phyloP scores from a whole-genome alignment of 805 yeast genomes.

The Lipomyces kockii region DNA sequence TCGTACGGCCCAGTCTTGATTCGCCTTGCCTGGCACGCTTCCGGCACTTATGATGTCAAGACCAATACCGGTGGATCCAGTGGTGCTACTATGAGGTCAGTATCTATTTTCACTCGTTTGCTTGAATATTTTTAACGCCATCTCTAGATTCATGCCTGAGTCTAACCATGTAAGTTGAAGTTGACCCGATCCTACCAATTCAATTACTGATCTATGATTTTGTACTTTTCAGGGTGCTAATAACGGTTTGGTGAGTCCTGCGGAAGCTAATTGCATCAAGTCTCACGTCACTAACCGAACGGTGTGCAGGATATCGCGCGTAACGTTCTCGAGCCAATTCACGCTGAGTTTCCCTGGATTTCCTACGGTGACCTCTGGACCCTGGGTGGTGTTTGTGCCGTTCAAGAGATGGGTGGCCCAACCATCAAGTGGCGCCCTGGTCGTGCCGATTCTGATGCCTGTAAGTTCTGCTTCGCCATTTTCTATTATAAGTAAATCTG shows the following conservation, averaged over 20 bases:
- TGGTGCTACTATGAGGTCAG: conserved; percentile 55
- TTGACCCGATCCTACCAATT: neutral
- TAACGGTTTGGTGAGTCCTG: conserved; percentile 49
- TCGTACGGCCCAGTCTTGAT: conserved; percentile 76
- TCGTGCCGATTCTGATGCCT: conserved; percentile 52
- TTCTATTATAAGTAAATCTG: neutral
- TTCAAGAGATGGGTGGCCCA: conserved; percentile 71
- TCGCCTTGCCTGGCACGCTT: conserved; percentile 84
- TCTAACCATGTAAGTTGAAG: conserved; percentile 7
- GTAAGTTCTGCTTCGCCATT: conserved; percentile 46
- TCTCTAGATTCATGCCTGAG: conserved; percentile 12
- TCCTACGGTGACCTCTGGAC: conserved; percentile 75
- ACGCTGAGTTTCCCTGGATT: conserved; percentile 61
- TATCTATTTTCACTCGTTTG: neutral
- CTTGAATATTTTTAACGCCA: neutral
- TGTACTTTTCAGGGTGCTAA: conserved; percentile 47
- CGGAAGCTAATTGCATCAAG: neutral
- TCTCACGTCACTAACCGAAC: neutral
- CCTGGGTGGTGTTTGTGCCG: conserved; percentile 66
- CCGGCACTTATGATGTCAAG: conserved; percentile 74
- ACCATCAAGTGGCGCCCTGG: conserved; percentile 74
- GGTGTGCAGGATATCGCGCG: conserved; percentile 52
- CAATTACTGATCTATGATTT: neutral
- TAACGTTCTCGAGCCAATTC: conserved; percentile 59
- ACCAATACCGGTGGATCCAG: conserved; percentile 58